Evolutionary conservation across 768 basidiomycete genomes (phyloP), one percentile per base, ranked within the genome.

Genomic region (Rhizopogon vinicolor): DNA sequence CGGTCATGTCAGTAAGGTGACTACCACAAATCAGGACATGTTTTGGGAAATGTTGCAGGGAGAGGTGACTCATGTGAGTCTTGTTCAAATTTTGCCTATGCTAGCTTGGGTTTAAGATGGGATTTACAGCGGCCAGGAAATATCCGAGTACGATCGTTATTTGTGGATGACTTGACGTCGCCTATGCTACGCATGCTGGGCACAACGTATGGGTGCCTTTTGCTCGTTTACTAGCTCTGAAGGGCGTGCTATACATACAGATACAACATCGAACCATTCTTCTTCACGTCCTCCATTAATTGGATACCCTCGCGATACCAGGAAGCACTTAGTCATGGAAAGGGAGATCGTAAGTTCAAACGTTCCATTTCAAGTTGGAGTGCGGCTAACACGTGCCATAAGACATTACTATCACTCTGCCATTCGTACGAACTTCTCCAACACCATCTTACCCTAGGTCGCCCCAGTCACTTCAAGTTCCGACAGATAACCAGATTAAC

Each of bases 281-380:
- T 81, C 62, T 86, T 84, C 63, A 81, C 82, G 0, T 84, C 83
- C 1, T 80, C 82, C 2, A 63, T 82, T 2, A 84, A 82, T 56
- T 85, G 83, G 84, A 87, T 86, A 58, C 85, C 85, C 3, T 82
- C 83, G 1, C 78, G 84, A 53, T 87, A 80, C 51, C 79, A 84
- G 58, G 84, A 85, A 59, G 77, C 74, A 48, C 55, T 76, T 0
- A 37, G 59, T 5, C 62, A 63, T 14, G 66, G 67, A 1, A 40
- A 68, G 44, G 77, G 81, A 60, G 84, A 86, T 67, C 84, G 82
- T 85, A 59, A 60, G 82, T 22, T 58, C 12, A 63, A 52, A 4
- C 18, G 10, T 44, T 29, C 35, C 12, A 35, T 22, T 19, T 46
- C 28, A 22, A 8, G 18, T 44, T 12, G 9, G 10, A n/a, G 45